phyloP scores from a whole-genome alignment of 495 filamentous ascomycete genomes.

The Oleoguttula mirabilis region DNA sequence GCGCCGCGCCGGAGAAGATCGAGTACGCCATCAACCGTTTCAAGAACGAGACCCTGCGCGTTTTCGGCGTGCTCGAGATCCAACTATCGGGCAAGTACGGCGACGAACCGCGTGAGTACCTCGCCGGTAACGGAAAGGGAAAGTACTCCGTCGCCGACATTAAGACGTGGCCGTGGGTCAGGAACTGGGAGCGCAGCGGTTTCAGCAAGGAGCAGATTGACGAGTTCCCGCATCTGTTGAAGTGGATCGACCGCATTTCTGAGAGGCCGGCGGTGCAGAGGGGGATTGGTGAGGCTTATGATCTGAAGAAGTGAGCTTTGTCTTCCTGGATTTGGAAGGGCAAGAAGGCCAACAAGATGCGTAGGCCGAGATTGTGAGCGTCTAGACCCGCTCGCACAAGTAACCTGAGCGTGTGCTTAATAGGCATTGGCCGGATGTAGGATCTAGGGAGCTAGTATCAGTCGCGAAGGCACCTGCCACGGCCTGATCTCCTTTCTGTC shows the following conservation, averaged over 20 bases:
- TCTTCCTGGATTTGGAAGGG: too few relatives aligned
- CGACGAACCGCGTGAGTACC: conserved; percentile 37
- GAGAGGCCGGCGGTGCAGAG: conserved; percentile 39
- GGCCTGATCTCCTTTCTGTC: too few relatives aligned
- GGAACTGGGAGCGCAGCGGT: conserved; percentile 32
- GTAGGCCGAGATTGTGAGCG: too few relatives aligned
- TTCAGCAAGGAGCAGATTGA: conserved; percentile 39
- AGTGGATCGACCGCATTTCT: conserved; percentile 44
- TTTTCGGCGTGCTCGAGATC: conserved; percentile 44
- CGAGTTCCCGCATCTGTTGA: conserved; percentile 40
- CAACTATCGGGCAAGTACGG: conserved; percentile 36
- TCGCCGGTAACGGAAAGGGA: conserved; percentile 43
- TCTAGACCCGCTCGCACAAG: too few relatives aligned
- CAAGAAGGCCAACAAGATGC: too few relatives aligned
- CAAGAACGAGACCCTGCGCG: conserved; percentile 40
- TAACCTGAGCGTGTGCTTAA: too few relatives aligned
- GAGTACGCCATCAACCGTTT: conserved; percentile 42
- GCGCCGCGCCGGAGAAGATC: conserved; percentile 35
- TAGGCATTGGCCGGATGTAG: too few relatives aligned
- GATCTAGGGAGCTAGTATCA: too few relatives aligned
- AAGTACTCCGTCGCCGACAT: conserved; percentile 46
- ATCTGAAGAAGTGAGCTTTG: conserved; percentile 4
- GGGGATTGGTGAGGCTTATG: conserved; percentile 38
- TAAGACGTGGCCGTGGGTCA: conserved; percentile 45
- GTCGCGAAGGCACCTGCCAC: too few relatives aligned